These are phyloP conservation scores for Themeda triandra DNA, from an alignment of 176 grass and related monocot genomes.

Conservation along the genomic window DNA sequence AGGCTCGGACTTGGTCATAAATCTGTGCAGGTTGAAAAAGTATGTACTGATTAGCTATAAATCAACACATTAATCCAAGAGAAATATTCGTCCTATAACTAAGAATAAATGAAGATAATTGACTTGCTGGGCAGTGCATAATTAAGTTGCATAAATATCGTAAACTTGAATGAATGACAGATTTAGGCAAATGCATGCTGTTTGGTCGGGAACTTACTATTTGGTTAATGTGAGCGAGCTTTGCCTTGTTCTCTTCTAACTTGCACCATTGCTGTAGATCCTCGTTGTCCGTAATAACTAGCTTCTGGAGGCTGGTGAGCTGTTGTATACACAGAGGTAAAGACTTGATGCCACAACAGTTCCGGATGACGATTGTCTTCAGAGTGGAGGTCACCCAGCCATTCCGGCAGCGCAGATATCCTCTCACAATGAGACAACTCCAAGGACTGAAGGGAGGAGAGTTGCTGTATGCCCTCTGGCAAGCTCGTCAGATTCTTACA, in stretches of 20 bases:
- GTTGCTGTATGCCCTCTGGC: background rate
- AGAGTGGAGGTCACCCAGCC: background rate
- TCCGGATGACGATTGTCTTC: rapidly evolving
- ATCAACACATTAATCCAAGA: too few species aligned
- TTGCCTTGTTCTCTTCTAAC: background rate
- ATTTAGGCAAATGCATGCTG: background rate
- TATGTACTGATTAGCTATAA: too few species aligned
- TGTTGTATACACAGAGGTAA: background rate
- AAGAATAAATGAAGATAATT: too few species aligned
- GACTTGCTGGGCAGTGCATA: too few species aligned
- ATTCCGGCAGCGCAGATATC: background rate
- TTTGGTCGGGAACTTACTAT: background rate
- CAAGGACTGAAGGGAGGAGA: background rate
- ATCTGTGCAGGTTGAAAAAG: too few species aligned
- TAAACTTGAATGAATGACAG: too few species aligned
- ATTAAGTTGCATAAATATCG: too few species aligned
- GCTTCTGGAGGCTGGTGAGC: background rate
- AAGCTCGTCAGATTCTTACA: background rate
- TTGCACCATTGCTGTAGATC: background rate
- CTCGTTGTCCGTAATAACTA: rapidly evolving
- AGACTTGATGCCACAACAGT: background rate
- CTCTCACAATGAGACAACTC: rapidly evolving
- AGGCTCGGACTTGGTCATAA: too few species aligned
- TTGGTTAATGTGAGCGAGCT: background rate
- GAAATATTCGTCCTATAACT: too few species aligned